Base-by-base conservation (phyloP, 179 eudicot species). In the Pouteria campechiana region DNA sequence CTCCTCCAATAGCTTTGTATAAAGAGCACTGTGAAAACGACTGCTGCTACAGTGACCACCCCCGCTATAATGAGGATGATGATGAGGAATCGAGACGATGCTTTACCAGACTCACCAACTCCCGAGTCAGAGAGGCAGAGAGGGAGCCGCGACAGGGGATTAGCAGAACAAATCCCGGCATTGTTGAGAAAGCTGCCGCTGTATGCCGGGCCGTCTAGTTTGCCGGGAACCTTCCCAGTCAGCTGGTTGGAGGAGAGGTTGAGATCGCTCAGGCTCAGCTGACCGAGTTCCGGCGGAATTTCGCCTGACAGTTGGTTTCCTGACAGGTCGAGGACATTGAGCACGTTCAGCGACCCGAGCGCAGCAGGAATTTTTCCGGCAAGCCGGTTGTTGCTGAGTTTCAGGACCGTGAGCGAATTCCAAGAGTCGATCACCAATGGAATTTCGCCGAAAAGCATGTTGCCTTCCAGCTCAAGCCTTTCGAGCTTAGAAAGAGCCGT, bases 161-260 rank as follows among this genome's bases (percentile, higher is more conserved):
- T 68, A 1, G 29, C 48, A 42, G 90, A 65, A 42, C 97, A 89
- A 17, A 89, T 70, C 11, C 56, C 41, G 4, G 81, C 41, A 52
- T 79, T 79, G 61, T 79, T 74, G 17, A 65, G 47, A 70, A 78
- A 85, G 51, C 95, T 78, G 44, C 35, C 40, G 3, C 52, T 58
- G 31, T 58, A 81, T 3, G 83, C 97, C 48, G 41, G 27, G 54
- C 56, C 78, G 37, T 74, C 93, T n/a, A 72, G 52, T 17, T 52
- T 57, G 48, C 5, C n/a, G 0, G 97, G 97, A 60, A 89, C 55
- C 62, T 41, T 38, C 13, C 97, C 95, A 0, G 49, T 34, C 41
- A 89, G 77, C 21, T 72, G 44, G 37, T 89, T 89, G 25, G 68
- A 71, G 0, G 97, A 85, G 13, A 85, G 57, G 39, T 89, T 72